Percentiles rank a stretch among this genome's conserved stretches.
Evolutionary conservation across 2,329 filamentous ascomycete genomes (phyloP).

Genomic region (Fusarium humuli): DNA sequence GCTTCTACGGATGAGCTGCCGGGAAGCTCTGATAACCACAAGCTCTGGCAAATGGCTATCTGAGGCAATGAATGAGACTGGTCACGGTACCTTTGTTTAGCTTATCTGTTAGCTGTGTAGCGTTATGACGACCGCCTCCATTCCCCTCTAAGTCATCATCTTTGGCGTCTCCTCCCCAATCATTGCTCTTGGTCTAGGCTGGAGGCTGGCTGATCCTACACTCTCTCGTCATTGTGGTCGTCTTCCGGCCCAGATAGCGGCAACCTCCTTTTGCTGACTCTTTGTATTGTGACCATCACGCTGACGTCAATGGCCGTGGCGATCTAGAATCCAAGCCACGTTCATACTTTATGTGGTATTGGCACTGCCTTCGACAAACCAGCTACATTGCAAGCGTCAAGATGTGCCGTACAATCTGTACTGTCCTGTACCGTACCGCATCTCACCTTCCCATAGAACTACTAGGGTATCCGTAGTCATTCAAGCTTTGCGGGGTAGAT

Average conservation of each 20-base stretch:
- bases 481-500: conserved; percentile 48
- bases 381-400: conserved; percentile 1
- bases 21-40: conserved; percentile 17
- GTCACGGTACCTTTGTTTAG: conserved; percentile 38
- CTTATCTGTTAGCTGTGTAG: conserved; percentile 29
- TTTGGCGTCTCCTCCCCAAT: conserved; percentile 26
- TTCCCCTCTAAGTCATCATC: not conserved
- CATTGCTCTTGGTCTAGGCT: conserved; percentile 6
- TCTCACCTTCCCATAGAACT: conserved; percentile 4
- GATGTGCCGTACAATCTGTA: not conserved
- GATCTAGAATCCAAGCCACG: conserved; percentile 38
- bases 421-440: not conserved
- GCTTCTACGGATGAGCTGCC: conserved; percentile 7
- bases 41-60: conserved; percentile 20
- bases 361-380: conserved; percentile 1
- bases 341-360: conserved; percentile 13
- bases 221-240: conserved; percentile 30
- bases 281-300: conserved; percentile 45
- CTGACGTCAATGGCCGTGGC: conserved; percentile 46
- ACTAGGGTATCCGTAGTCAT: not conserved
- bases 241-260: conserved; percentile 12
- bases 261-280: conserved; percentile 17
- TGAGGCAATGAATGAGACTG: conserved; percentile 12
- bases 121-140: conserved; percentile 26
- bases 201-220: conserved; percentile 33